Base-by-base conservation (phyloP, 805 yeast species). In the Kregervanrija pseudodelftensis region DNA sequence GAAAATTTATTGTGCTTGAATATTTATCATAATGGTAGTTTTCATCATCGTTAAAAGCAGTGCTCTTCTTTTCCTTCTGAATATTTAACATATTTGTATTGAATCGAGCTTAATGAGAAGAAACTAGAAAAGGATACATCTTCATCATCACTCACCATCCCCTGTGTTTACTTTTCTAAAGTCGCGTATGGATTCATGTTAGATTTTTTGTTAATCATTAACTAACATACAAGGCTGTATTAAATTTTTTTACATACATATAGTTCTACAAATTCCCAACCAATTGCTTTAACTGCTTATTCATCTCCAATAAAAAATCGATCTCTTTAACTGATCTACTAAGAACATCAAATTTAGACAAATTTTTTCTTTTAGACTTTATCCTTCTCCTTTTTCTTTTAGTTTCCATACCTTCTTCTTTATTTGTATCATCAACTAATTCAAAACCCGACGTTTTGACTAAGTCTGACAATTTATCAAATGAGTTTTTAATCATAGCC, bases 401-500 rank as follows among this genome's bases (percentile, higher is more conserved):
- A 16, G 33, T 33, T 16, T 33, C 16, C 35, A 22, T 22, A 22
- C 4, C 28, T 22, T 33, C 35, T 30, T 40, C 35, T 9, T 7
- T n/a, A 33, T 30, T 37, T 3, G 35, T 41, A 9, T 40, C 34
- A 11, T 46, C 52, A 8, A 47, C 44, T 3, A 50, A 34, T 17
- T 53, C 46, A 17, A 42, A 43, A n/a, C 42, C 42, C 0, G 50
- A 43, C 8, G 33, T 17, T 8, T 39, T 43, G 10, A 63, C 55
- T 9, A 63, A 50, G 3, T 45, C 50, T 17, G 64, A 58, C 15
- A 69, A 51, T 12, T 54, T 37, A 36, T 67, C 69, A 49, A 64
- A 69, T 2, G 73, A 65, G 11, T 54, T 57, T 44, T 63, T 66
- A 17, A 69, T 68, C 44, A 58, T 52, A 34, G 56, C 52, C 37